Percentiles rank a stretch among this genome's conserved stretches.
phyloP scores from a whole-genome alignment of 2,329 filamentous ascomycete genomes.

The Neonectria neomacrospora region DNA sequence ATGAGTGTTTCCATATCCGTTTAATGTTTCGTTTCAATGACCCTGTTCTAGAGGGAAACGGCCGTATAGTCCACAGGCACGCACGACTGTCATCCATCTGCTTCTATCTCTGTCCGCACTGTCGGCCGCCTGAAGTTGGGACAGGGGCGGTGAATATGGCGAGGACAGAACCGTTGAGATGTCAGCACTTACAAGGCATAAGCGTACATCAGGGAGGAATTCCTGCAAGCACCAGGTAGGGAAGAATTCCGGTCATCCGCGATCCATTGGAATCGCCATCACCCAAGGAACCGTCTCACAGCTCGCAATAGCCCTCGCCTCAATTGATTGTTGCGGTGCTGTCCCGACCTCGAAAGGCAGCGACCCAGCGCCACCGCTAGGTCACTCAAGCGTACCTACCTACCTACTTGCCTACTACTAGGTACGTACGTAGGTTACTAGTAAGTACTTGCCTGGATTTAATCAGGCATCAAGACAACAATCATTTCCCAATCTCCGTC shows the following conservation, averaged over 20 bases:
- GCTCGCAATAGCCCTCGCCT: neutral
- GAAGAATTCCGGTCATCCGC: no score
- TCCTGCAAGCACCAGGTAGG: no score
- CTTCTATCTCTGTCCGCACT: constrained; percentile 1
- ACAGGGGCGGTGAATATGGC: constrained; percentile 10
- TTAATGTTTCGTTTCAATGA: neutral
- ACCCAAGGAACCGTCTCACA: neutral
- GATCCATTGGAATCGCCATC: neutral
- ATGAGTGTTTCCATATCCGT: neutral
- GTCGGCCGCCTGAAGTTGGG: constrained; percentile 1
- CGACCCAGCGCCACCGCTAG: neutral
- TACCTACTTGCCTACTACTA: no score
- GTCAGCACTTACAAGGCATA: neutral
- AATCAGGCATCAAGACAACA: neutral
- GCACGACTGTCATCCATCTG: neutral
- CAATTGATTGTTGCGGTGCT: neutral
- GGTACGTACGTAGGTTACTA: no score
- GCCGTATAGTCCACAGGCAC: no score
- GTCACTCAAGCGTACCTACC: neutral
- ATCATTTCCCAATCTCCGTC: no score
- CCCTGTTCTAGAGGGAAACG: no score
- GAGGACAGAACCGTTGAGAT: neutral
- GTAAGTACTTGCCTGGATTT: neutral
- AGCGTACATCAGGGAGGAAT: no score
- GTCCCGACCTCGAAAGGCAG: neutral